Evolutionary conservation across 2,329 filamentous ascomycete species (phyloP).

Genomic region (Penicillium sp.): DNA sequence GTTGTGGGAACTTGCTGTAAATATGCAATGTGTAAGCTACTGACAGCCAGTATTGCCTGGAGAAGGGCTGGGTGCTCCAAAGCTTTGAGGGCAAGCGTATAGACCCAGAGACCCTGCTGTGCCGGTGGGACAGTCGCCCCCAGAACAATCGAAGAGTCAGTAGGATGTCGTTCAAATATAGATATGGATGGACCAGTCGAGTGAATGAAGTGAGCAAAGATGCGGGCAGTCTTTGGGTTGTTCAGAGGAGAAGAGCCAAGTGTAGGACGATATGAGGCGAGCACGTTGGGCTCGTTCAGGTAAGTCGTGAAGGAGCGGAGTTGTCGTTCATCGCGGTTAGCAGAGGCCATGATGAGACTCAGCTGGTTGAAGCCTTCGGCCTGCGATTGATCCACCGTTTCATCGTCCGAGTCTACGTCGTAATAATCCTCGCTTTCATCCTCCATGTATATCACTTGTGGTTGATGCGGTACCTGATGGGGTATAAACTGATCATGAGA

Average conservation of each 20-base stretch:
- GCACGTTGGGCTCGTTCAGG: constrained; percentile 40
- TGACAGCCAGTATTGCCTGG: constrained; percentile 80
- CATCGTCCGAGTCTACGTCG: constrained; percentile 55
- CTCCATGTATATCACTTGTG: constrained; percentile 37
- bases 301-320: constrained; percentile 44
- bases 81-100: constrained; percentile 74
- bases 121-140: constrained; percentile 54
- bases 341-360: constrained; percentile 39
- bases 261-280: constrained; percentile 60
- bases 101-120: constrained; percentile 54
- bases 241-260: constrained; percentile 63
- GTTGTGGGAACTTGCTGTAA: constrained; percentile 65
- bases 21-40: constrained; percentile 78
- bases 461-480: constrained; percentile 9
- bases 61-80: constrained; percentile 77
- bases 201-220: constrained; percentile 87
- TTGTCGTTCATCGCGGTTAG: constrained; percentile 40
- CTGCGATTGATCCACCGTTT: constrained; percentile 38
- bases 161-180: constrained; percentile 72
- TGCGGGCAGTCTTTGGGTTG: constrained; percentile 67
- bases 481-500: constrained; percentile 7
- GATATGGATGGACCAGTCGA: constrained; percentile 80
- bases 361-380: constrained; percentile 30
- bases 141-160: constrained; percentile 61
- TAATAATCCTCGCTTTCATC: constrained; percentile 55